Base-by-base conservation (phyloP, 352 stramenopile genomes). In the Phytophthora pseudosyringae region DNA sequence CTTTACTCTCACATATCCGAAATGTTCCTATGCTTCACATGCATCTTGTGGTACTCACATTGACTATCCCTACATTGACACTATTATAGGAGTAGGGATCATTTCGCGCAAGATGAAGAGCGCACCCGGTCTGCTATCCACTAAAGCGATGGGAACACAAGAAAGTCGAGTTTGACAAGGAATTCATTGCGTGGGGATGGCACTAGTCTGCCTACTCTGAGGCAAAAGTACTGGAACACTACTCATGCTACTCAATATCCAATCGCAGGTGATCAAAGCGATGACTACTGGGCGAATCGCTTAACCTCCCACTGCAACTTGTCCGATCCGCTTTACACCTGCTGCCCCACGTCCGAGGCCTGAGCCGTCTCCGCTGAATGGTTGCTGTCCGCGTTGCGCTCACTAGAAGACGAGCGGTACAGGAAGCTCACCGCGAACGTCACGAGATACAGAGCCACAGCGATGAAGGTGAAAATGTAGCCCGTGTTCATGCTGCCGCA, bases 381-480 rank as follows among this genome's bases (percentile, higher is more conserved):
- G 31, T 59, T 63, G 50, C 35, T 61, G 44, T 61, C 51, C 28
- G 38, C 32, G 21, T 71, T 39, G 29, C 39, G 35, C 29, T 53
- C 52, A 38, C 18, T 64, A 3, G 47, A 44, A 11, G 65, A 47
- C 13, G 65, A 65, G 32, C 65, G 65, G 52, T 64, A 65, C 5
- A 64, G 16, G 59, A 79, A 79, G 32, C 60, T 79, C 29, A 78
- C 7, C 21, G 49, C 69, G 40, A 83, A 71, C 35, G 75, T 81
- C 21, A 56, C 47, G 12, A 76, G 21, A 52, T 76, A 84, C 28
- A 68, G 46, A 2, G 63, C 69, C 25, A 78, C 54, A 5, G 69
- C 48, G 33, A 84, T 52, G 51, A 84, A 84, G 11, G 48, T 59
- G 58, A 84, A 80, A 31, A 84, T 59, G 25, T 76, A 67, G 35